Conservation (phyloP, 495 filamentous ascomycete genomes). For the Xylaria castorea region DNA sequence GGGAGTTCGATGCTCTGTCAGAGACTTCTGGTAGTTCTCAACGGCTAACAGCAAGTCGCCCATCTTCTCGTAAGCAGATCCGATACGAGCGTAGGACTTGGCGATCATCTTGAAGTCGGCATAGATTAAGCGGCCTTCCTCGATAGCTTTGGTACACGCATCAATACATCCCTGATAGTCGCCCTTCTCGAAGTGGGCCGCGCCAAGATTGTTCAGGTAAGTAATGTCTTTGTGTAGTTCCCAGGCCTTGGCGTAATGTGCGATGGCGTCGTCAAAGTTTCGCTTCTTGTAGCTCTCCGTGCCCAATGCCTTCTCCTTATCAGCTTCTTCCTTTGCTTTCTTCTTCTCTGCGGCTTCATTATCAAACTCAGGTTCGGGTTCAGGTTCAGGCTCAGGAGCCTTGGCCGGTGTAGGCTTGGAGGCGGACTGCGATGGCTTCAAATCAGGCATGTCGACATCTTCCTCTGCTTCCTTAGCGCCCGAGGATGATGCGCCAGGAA, state of each 20-base stretch:
- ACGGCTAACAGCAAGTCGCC: constrained; percentile 83
- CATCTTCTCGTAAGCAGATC: constrained; percentile 86
- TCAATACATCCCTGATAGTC: constrained; percentile 88
- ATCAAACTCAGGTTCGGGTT: constrained; percentile 70
- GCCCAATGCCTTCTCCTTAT: constrained; percentile 92
- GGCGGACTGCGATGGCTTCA: constrained; percentile 43
- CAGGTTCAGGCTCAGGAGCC: constrained; percentile 64
- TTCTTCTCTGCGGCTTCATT: constrained; percentile 83
- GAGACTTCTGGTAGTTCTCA: constrained; percentile 87
- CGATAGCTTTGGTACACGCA: constrained; percentile 83
- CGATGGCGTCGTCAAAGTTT: constrained; percentile 90
- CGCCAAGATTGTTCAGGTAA: constrained; percentile 95
- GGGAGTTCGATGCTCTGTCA: constrained; percentile 96
- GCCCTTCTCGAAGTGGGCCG: constrained; percentile 94
- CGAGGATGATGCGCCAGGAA: constrained; percentile 41
- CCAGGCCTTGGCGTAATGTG: constrained; percentile 97
- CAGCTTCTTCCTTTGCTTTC: constrained; percentile 90
- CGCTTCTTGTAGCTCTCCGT: constrained; percentile 98
- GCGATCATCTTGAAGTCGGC: constrained; percentile 98
- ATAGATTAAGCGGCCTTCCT: constrained; percentile 83
- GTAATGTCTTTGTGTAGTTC: constrained; percentile 93
- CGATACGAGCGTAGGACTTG: constrained; percentile 94
- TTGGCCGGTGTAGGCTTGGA: constrained; percentile 57
- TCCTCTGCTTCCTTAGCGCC: constrained; percentile 65
- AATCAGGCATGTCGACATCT: constrained; percentile 82